Conservation (phyloP, 2,329 filamentous ascomycete genomes). For the Blastomyces emzantsi region DNA sequence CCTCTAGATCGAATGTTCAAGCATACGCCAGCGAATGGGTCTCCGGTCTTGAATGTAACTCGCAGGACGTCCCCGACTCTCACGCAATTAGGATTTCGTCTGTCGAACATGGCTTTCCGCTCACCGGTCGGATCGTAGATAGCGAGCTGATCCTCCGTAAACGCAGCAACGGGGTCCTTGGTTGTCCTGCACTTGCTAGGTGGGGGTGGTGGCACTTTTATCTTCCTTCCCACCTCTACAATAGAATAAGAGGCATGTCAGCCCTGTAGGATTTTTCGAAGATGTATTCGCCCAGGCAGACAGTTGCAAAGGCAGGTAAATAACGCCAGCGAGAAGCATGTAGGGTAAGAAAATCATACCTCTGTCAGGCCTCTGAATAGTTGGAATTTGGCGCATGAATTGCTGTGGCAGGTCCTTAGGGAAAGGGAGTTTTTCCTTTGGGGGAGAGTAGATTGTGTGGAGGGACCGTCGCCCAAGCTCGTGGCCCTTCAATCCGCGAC, state of each 20-base stretch:
- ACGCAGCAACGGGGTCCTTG: conserved; percentile 56
- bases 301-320: neutral
- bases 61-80: conserved; percentile 85
- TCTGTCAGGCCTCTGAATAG: conserved; percentile 29
- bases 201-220: conserved; percentile 46
- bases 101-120: conserved; percentile 70
- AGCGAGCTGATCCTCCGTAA: conserved; percentile 60
- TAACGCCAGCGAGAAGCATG: neutral
- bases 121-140: conserved; percentile 77
- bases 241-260: conserved; percentile 4
- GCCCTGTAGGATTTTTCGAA: neutral
- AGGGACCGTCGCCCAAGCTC: conserved; percentile 41
- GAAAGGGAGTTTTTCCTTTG: conserved; percentile 32
- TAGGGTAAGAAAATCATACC: conserved; percentile 22
- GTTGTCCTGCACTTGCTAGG: conserved; percentile 44
- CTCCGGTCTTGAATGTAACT: conserved; percentile 72
- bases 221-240: conserved; percentile 37
- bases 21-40: conserved; percentile 84
- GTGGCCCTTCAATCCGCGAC: conserved; percentile 49
- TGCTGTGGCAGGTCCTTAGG: conserved; percentile 34
- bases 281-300: neutral
- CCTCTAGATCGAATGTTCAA: conserved; percentile 81
- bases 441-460: conserved; percentile 40
- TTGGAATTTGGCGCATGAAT: conserved; percentile 37
- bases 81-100: conserved; percentile 64